Percentiles rank a stretch among this genome's conserved stretches.
Evolutionary conservation across 441 rosid species (phyloP).

Genomic region (Capsella rubella): DNA sequence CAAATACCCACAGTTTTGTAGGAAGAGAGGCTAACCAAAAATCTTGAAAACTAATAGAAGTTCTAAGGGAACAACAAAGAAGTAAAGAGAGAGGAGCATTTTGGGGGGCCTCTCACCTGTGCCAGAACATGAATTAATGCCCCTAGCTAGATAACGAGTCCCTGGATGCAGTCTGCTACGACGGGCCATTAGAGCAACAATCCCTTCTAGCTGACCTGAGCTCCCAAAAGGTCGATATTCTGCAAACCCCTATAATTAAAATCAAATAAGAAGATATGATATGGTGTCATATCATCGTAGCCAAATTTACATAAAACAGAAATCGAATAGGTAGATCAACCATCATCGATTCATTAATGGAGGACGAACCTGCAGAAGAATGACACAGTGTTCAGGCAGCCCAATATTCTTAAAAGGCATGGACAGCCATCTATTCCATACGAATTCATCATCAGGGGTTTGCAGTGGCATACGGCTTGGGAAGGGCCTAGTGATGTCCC

Average conservation of each 20-base stretch:
- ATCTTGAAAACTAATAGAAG: constrained; percentile 16
- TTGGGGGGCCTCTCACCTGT: constrained; percentile 64
- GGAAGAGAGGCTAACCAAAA: constrained; percentile 17
- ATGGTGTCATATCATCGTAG: constrained; percentile 15
- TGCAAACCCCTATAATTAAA: constrained; percentile 97
- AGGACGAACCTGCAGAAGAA: constrained; percentile 92
- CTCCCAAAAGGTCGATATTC: constrained; percentile 95
- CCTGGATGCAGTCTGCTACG: constrained; percentile 99
- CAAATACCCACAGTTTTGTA: constrained; percentile 10
- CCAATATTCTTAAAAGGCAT: constrained; percentile 76
- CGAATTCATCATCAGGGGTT: constrained; percentile 88
- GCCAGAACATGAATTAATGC: constrained; percentile 95
- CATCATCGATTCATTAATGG: constrained; percentile 13
- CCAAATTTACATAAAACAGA: constrained; percentile 16
- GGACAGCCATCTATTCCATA: constrained; percentile 95
- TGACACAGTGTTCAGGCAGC: constrained; percentile 72
- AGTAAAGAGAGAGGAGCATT: neutral
- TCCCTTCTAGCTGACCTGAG: constrained; percentile 89
- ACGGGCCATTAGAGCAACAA: constrained; percentile 92
- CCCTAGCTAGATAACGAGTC: constrained; percentile 98
- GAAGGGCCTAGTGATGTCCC: constrained; percentile 90
- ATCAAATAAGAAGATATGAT: constrained; percentile 59
- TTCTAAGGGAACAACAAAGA: constrained; percentile 4
- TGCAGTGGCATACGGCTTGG: constrained; percentile 81
- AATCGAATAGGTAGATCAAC: constrained; percentile 20